Conservation (phyloP, 306 rosid genomes). For the Cicer yamashitae region DNA sequence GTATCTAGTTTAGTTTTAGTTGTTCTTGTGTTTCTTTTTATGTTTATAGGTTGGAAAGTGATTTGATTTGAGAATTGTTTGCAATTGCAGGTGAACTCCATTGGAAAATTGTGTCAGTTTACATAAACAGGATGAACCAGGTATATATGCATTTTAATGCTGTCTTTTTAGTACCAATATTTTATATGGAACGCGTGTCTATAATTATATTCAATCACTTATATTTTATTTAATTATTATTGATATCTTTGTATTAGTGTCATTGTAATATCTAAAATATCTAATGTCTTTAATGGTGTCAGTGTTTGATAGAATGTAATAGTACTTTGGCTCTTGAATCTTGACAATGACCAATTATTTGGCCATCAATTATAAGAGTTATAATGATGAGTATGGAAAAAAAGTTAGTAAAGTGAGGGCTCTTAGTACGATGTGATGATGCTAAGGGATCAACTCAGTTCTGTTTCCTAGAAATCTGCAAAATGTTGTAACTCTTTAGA, state of each 20-base stretch:
- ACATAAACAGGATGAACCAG: constrained; percentile 81
- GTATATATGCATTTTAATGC: constrained; percentile 41
- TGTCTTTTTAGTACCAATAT: no score
- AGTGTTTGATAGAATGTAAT: no score
- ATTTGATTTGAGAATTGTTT: constrained; percentile 38
- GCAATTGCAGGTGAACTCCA: constrained; percentile 95
- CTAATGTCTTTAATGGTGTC: no score
- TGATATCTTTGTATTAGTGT: no score
- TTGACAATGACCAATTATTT: constrained; percentile 51
- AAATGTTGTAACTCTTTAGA: constrained; percentile 50
- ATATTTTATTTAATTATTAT: no score
- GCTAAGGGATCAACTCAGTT: constrained; percentile 43
- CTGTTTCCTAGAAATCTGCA: constrained; percentile 49
- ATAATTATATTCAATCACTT: no score
- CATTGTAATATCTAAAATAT: no score
- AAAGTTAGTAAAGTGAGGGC: constrained; percentile 51
- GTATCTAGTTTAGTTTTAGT: not conserved
- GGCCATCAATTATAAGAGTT: constrained; percentile 55
- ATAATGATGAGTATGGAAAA: constrained; percentile 55
- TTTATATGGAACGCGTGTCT: no score
- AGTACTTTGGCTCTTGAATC: constrained; percentile 19
- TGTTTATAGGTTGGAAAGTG: constrained; percentile 19
- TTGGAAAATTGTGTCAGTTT: constrained; percentile 95
- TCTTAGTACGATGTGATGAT: constrained; percentile 47
- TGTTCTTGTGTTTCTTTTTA: constrained; percentile 13